phyloP scores from a whole-genome alignment of 495 filamentous ascomycete species.

The Sphaerosporella brunnea region DNA sequence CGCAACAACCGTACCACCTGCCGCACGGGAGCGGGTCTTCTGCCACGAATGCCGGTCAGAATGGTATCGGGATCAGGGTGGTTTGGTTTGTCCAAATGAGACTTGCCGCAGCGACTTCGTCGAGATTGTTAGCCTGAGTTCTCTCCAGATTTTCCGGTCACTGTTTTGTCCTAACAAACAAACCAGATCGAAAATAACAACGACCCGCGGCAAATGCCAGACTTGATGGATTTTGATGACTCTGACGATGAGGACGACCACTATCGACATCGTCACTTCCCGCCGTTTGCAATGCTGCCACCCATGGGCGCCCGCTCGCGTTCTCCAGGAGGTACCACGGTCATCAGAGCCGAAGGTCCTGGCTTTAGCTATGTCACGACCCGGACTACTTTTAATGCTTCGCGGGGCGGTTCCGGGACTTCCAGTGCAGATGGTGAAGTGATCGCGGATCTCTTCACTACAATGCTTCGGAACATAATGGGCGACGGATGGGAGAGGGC shows the following conservation, averaged over 20 bases:
- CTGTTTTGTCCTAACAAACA: background rate
- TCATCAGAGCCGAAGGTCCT: conserved; percentile 23
- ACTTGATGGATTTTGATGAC: conserved; percentile 25
- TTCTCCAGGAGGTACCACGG: conserved; percentile 24
- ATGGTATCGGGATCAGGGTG: conserved; percentile 53
- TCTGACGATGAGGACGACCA: conserved; percentile 17
- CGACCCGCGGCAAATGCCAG: conserved; percentile 21
- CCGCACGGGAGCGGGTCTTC: conserved; percentile 47
- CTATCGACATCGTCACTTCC: too few species aligned
- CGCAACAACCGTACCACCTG: conserved; percentile 16
- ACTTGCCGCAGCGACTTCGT: conserved; percentile 55
- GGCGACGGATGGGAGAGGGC: conserved; percentile 7
- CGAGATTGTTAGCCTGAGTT: conserved; percentile 54
- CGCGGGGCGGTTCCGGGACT: conserved; percentile 2
- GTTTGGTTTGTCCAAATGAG: conserved; percentile 47
- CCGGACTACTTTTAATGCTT: conserved; percentile 4
- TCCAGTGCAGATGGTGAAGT: conserved; percentile 14
- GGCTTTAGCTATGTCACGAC: conserved; percentile 18
- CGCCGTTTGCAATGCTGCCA: too few species aligned
- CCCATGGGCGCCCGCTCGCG: conserved; percentile 30
- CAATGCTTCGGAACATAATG: conserved; percentile 17
- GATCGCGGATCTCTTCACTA: conserved; percentile 16
- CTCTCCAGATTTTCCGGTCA: too few species aligned
- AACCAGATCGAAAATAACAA: conserved; percentile 20
- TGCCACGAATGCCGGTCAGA: conserved; percentile 68